Conservation (phyloP, 2,329 filamentous ascomycete genomes). For the Fusarium chlamydosporum region DNA sequence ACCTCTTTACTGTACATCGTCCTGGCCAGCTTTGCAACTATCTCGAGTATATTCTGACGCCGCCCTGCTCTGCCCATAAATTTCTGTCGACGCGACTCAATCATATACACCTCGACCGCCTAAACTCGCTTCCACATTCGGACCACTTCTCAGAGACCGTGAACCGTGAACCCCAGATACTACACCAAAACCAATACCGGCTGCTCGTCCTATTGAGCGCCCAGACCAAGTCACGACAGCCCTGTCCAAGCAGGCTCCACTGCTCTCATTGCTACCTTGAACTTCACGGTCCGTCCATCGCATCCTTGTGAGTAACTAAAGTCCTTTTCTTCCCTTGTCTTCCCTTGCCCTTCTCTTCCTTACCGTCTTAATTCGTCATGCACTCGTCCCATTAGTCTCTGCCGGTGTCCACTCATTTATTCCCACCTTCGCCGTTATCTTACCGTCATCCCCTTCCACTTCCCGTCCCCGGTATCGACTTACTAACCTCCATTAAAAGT, state of each 20-base stretch:
- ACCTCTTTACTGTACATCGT: constrained; percentile 12
- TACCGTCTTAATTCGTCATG: constrained; percentile 50
- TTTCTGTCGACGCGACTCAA: constrained; percentile 36
- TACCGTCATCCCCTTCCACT: constrained; percentile 40
- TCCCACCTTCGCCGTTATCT: constrained; percentile 44
- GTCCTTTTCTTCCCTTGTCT: constrained; percentile 36
- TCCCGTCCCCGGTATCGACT: constrained; percentile 41
- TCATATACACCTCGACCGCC: constrained; percentile 35
- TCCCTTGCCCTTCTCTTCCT: constrained; percentile 28
- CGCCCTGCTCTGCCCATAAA: constrained; percentile 10
- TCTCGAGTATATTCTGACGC: constrained; percentile 14
- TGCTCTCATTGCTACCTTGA: constrained; percentile 46
- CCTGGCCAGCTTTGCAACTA: constrained; percentile 9
- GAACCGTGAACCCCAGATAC: constrained; percentile 42
- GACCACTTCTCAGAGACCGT: constrained; percentile 34
- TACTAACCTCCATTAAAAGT: constrained; percentile 41
- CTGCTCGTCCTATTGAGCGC: constrained; percentile 46
- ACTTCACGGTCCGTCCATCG: constrained; percentile 45
- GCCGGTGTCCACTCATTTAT: constrained; percentile 45
- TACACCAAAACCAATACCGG: constrained; percentile 23
- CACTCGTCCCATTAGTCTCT: constrained; percentile 48
- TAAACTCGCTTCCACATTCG: constrained; percentile 42
- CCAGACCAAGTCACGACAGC: constrained; percentile 47
- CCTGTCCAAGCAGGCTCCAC: constrained; percentile 50
- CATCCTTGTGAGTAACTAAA: constrained; percentile 41